These are phyloP conservation scores for Boletus sp. DNA, from an alignment of 768 basidiomycete genomes.

Conservation along the genomic window DNA sequence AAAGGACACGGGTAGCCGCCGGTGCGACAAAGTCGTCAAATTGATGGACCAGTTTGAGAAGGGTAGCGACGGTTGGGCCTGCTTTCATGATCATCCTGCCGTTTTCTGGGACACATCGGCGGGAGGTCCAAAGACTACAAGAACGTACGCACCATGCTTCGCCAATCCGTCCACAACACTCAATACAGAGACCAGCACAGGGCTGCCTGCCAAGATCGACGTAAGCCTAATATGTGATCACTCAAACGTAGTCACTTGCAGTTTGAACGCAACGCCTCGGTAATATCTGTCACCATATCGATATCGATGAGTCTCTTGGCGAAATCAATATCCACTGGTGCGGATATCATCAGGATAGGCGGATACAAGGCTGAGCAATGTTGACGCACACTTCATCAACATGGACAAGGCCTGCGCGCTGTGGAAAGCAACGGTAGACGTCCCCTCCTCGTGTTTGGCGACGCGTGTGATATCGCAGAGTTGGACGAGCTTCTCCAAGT, in stretches of 20 bases:
- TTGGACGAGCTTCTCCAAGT: conserved; percentile 18
- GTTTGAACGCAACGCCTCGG: conserved; percentile 11
- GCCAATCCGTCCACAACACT: conserved; percentile 18
- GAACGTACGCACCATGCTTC: conserved; percentile 6
- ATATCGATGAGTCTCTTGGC: conserved; percentile 15
- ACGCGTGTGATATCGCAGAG: conserved; percentile 14
- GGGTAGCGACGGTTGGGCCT: conserved; percentile 3
- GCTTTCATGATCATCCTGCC: conserved; percentile 9
- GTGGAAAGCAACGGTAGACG: conserved; percentile 20
- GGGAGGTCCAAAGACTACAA: not conserved
- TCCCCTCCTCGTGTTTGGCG: conserved; percentile 12
- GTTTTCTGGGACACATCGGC: not conserved
- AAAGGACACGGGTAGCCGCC: conserved; percentile 24
- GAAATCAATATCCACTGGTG: conserved; percentile 13
- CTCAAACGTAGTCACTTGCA: conserved; percentile 7
- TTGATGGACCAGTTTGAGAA: conserved; percentile 20
- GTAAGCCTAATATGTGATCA: not conserved
- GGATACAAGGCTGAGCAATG: not conserved
- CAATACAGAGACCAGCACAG: conserved; percentile 22
- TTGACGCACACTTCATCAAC: conserved; percentile 21
- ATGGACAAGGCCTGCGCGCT: conserved; percentile 26
- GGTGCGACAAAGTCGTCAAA: conserved; percentile 30
- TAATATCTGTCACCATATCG: conserved; percentile 16
- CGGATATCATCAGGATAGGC: not conserved
- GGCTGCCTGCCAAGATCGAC: conserved; percentile 8